Evolutionary conservation across 257 asterid species (phyloP), one percentile per base, ranked within the genome.

Genomic region (Ophiorrhiza pumila): DNA sequence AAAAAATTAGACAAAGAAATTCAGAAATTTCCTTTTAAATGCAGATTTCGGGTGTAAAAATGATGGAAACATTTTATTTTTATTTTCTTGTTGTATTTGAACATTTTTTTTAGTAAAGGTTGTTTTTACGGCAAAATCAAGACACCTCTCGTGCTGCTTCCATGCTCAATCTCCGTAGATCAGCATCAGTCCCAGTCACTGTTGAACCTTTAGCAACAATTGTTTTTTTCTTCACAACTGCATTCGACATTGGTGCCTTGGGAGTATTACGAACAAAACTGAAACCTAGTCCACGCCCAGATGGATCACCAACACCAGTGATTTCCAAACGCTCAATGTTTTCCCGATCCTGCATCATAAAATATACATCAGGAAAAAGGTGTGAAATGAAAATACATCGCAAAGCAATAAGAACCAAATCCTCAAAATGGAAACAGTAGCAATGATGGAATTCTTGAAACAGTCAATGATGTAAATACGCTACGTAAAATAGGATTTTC

Each of bases 141-240:
- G 91, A 74, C 65, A 95, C 99, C 95, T 92, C 98, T 75, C 96
- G 85, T 41, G 99, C 99, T 78, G 97, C 98, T 73, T 92, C 98
- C 99, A 95, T 95, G 92, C 98, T 95, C 89, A 95, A 83, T 82
- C 99, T 90, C 67, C 98, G 97, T 42, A 95, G 85, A 85, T 95
- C 99, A 63, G 99, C 99, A 84, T 95, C 99, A 66, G 99, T 95
- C 69, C 99, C 99, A 41, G 99, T 95, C 45, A 95, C 98, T 70
- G 98, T 95, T 65, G 99, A 78, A 43, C 97, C 99, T 85, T 90
- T 92, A 60, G 93, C 85, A 83, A 92, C 85, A 65, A 87, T 85
- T 66, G 92, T 52, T 82, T 90, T 95, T 85, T 87, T 95, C 92
- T 90, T 95, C 80, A 89, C 85, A 76, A 72, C 53, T 55, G 98